phyloP scores from a whole-genome alignment of 306 rosid species.

The Echinosophora koreensis region DNA sequence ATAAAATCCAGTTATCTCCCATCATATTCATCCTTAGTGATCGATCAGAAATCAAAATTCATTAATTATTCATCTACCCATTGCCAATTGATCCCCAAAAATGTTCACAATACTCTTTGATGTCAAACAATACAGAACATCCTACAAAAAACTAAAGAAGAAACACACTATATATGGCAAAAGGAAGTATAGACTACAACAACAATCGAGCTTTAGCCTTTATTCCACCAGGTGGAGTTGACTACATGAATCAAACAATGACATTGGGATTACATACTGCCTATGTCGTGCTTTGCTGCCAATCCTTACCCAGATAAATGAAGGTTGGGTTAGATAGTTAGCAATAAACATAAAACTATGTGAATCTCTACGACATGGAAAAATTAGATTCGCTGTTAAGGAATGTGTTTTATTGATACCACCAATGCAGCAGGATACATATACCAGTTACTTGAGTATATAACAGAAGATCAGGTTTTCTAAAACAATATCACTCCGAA shows the following conservation, averaged over 20 bases:
- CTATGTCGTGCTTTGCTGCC: slow-evolving; percentile 26
- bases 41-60: slow-evolving; percentile 14
- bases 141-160: not conserved
- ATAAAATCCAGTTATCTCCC: slow-evolving; percentile 21
- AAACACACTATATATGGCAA: not conserved
- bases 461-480: not conserved
- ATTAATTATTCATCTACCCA: slow-evolving; percentile 16
- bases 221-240: not conserved
- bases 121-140: not conserved
- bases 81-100: slow-evolving; percentile 18
- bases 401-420: slow-evolving; percentile 15
- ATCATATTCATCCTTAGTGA: slow-evolving; percentile 17
- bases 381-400: not conserved
- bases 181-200: not conserved
- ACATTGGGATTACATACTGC: slow-evolving; percentile 30
- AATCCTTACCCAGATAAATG: slow-evolving; percentile 13
- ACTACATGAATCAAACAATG: slow-evolving; percentile 7
- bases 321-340: slow-evolving; percentile 3
- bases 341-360: not conserved
- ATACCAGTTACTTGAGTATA: slow-evolving; percentile 10
- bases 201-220: not conserved
- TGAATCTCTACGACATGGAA: not conserved
- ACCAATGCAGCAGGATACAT: slow-evolving; percentile 28
- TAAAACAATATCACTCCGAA: not conserved
- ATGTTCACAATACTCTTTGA: not conserved